These are phyloP conservation scores for Didymella glomerata DNA, from an alignment of 2,329 filamentous ascomycete species.

Conservation along the genomic window DNA sequence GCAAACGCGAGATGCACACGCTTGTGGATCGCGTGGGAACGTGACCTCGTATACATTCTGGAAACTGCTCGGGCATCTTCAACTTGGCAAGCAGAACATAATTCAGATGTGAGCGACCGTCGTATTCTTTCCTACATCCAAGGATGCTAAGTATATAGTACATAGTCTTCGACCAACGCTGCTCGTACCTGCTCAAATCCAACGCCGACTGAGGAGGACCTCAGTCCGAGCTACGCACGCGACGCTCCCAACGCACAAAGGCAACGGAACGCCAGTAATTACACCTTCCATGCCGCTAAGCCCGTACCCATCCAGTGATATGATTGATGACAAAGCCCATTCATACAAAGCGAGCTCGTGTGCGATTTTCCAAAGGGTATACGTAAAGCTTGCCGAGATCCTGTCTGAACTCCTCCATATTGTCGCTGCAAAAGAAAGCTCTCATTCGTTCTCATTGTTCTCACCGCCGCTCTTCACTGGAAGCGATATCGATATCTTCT, in stretches of 20 bases:
- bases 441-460: constrained; percentile 42
- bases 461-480: constrained; percentile 51
- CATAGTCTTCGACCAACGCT: constrained; percentile 15
- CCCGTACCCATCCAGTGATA: constrained; percentile 29
- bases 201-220: not conserved
- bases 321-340: constrained; percentile 33
- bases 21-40: constrained; percentile 23
- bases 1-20: constrained; percentile 17
- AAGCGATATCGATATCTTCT: constrained; percentile 53
- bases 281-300: constrained; percentile 41
- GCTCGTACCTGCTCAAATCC: constrained; percentile 2
- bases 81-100: not conserved
- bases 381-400: constrained; percentile 28
- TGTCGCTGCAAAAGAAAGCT: constrained; percentile 1
- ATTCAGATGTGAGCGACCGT: not conserved
- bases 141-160: constrained; percentile 20
- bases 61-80: not conserved
- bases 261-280: constrained; percentile 34
- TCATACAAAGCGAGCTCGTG: constrained; percentile 44
- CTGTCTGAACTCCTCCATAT: constrained; percentile 16
- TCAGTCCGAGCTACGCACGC: not conserved
- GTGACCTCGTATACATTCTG: constrained; percentile 13
- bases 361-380: constrained; percentile 48
- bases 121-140: not conserved
- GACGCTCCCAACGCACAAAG: constrained; percentile 1